Base-by-base conservation (phyloP, 306 rosid species). In the Ammopiptanthus mongolicus region DNA sequence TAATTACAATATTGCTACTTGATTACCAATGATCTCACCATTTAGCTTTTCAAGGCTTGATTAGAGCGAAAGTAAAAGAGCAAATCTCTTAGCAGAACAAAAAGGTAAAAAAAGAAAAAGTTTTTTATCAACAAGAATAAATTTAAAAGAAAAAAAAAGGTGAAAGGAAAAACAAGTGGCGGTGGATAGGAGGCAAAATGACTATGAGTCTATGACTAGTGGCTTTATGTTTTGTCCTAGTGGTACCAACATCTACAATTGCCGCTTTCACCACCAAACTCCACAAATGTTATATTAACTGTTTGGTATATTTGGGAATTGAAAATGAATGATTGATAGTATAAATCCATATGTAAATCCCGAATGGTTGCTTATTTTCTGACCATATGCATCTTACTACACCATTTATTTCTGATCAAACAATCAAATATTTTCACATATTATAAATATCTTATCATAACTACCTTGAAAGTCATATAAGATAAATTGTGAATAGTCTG, bases 181-280 rank as follows among this genome's bases (percentile, higher is more conserved):
- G n/a, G 64, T 44, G 67, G 66, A 61, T 75, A 55, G 41, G 67
- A 61, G 63, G 17, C 63, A 70, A 76, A 76, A 70, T 70, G 74
- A 23, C 52, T 44, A 31, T 67, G 77, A 81, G 74, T 17, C 52
- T 44, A 31, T 67, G 77, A 81, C 68, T 53, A 63, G 39, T 48
- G 57, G 62, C 5, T 46, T 5, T 44, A 41, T 77, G 79, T 51
- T 77, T 41, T 15, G 71, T 81, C 80, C 28, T 62, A 71, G 42
- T 76, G 46, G 69, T 64, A 65, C 79, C 75, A 82, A 71, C 53
- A 33, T 56, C 3, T 46, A 37, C 46, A 57, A 9, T 65, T 71
- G 55, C 8, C 5, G 1, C 17, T 56, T 76, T 46, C 65, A 76
- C 65, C 14, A 25, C 22, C 44, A 63, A 63, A 22, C 60, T 34